These are phyloP conservation scores for Annulohypoxylon maeteangense DNA, from an alignment of 495 filamentous ascomycete species.

Conservation along the genomic window DNA sequence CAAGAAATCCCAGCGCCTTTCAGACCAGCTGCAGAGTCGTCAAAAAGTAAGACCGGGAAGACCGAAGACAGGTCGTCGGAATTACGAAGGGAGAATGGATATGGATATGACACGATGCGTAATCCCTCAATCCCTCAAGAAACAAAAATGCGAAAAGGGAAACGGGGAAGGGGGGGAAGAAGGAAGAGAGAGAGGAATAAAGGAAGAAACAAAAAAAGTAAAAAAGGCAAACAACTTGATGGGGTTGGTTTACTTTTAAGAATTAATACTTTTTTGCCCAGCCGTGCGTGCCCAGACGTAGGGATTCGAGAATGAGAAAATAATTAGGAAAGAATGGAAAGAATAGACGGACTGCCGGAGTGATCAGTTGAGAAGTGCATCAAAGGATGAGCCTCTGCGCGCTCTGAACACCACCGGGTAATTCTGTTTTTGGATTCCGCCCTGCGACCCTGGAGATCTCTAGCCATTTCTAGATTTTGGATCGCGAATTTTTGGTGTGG, in stretches of 20 bases:
- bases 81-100: slow-evolving; percentile 2
- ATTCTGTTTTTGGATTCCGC: slow-evolving; percentile 21
- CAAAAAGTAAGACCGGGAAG: slow-evolving; percentile 9
- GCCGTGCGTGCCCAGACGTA: slow-evolving; percentile 9
- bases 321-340: slow-evolving; percentile 5
- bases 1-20: slow-evolving; percentile 34
- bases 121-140: slow-evolving; percentile 4
- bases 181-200: not conserved
- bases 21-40: slow-evolving; percentile 39
- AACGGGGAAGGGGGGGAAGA: not conserved
- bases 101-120: not conserved
- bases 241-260: slow-evolving; percentile 1
- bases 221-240: not conserved
- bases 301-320: not conserved
- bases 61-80: slow-evolving; percentile 2
- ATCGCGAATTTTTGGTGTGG: not conserved
- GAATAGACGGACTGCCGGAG: slow-evolving; percentile 15
- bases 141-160: not conserved
- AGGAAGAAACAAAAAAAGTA: not conserved
- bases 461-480: slow-evolving; percentile 22
- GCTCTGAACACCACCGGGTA: slow-evolving; percentile 9
- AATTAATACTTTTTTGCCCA: slow-evolving; percentile 21
- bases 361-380: slow-evolving; percentile 1
- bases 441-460: slow-evolving; percentile 33
- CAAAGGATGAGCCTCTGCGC: slow-evolving; percentile 19